A percentile compares a stretch with the other conserved stretches of the same genome.
Conservation (phyloP, 2,329 filamentous ascomycete genomes). For the Xylaria hypoxylon region DNA sequence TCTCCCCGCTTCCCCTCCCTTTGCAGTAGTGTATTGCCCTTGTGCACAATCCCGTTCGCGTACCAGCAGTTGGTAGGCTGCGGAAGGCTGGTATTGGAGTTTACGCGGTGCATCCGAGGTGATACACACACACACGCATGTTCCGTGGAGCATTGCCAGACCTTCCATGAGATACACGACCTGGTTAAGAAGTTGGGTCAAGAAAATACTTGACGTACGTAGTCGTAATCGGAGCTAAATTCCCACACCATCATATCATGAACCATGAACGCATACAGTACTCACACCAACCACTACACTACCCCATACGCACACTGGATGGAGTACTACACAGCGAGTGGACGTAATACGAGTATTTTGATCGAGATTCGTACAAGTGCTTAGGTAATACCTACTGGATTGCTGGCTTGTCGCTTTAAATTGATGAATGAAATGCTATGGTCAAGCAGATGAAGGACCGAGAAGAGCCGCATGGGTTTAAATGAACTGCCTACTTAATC, state of each 20-base stretch:
- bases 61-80: neutral
- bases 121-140: neutral
- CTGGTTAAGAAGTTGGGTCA: neutral
- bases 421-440: conserved; percentile 20
- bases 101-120: neutral
- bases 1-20: neutral
- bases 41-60: conserved; percentile 2
- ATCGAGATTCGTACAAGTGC: neutral
- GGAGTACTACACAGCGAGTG: no score
- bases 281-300: neutral
- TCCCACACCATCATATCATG: neutral
- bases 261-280: neutral
- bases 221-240: neutral
- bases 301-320: no score
- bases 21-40: no score
- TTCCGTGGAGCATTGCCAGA: conserved; percentile 8
- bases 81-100: neutral
- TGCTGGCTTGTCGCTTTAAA: conserved; percentile 27
- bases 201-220: neutral
- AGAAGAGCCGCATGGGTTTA: conserved; percentile 30
- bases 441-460: conserved; percentile 20
- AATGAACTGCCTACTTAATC: conserved; percentile 10
- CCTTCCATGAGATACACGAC: neutral
- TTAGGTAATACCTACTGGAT: neutral
- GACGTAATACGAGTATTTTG: neutral